These are phyloP conservation scores for Fusarium ambrosium DNA, from an alignment of 2,329 filamentous ascomycete species.

Conservation along the genomic window DNA sequence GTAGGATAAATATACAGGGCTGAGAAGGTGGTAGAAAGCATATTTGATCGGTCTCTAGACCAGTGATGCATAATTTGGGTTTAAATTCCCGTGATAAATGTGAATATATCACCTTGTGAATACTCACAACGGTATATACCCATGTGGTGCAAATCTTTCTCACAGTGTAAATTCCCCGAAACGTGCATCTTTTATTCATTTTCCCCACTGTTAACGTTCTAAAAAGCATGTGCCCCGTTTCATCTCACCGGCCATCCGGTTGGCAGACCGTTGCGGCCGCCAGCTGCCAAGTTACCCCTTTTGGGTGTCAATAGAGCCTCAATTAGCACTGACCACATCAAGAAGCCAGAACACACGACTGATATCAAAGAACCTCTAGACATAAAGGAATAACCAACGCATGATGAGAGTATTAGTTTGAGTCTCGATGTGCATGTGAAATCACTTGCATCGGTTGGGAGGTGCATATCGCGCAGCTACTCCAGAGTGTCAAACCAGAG, in stretches of 20 bases:
- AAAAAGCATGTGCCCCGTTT: slow-evolving; percentile 15
- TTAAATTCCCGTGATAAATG: no score
- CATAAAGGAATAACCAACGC: background rate
- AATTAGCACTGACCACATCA: slow-evolving; percentile 33
- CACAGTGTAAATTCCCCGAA: background rate
- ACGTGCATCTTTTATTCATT: background rate
- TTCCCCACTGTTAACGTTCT: background rate
- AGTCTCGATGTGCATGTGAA: background rate
- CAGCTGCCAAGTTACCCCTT: slow-evolving; percentile 35
- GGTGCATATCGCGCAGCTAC: background rate
- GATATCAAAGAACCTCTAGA: background rate
- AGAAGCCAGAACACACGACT: slow-evolving; percentile 15
- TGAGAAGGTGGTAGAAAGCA: background rate
- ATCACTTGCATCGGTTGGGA: background rate
- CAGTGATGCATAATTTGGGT: no score
- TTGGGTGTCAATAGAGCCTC: slow-evolving; percentile 46
- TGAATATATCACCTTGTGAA: background rate
- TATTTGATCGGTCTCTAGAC: rapidly evolving
- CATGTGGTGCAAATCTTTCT: background rate
- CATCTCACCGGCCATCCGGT: slow-evolving; percentile 5
- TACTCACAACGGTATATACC: background rate
- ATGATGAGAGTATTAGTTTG: background rate
- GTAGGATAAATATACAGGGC: background rate
- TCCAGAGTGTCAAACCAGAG: slow-evolving; percentile 1
- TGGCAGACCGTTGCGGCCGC: slow-evolving; percentile 12